These are phyloP conservation scores for Pyricularia sp. DNA, from an alignment of 2,329 filamentous ascomycete genomes.

Conservation along the genomic window DNA sequence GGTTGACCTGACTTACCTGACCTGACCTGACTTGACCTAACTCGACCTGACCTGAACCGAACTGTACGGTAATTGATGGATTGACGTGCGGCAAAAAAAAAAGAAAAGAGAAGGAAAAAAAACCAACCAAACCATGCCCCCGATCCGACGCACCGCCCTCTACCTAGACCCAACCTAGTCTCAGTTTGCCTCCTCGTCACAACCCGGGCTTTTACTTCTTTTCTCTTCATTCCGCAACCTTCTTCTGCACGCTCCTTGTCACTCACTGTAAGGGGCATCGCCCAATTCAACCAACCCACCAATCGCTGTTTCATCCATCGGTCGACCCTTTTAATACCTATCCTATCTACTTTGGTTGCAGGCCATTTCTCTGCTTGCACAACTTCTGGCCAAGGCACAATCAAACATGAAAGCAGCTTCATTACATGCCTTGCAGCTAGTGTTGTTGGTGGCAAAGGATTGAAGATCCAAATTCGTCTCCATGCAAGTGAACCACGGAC, in stretches of 20 bases:
- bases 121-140: neutral
- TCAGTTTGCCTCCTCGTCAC: neutral
- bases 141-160: neutral
- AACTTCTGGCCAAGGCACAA: neutral
- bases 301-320: neutral
- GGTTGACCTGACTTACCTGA: too few species aligned
- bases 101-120: too few species aligned
- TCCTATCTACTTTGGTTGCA: neutral
- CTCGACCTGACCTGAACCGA: neutral
- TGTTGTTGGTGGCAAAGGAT: neutral
- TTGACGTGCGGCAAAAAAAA: neutral
- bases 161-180: neutral
- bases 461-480: neutral
- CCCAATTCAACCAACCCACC: neutral
- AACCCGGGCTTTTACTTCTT: neutral
- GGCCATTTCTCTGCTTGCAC: neutral
- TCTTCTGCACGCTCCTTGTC: neutral
- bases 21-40: neutral
- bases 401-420: neutral
- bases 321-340: neutral
- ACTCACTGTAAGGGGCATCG: too few species aligned
- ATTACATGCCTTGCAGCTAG: neutral
- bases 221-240: neutral
- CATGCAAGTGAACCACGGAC: neutral
- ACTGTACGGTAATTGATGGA: neutral